These are phyloP conservation scores for Dactylella cylindrospora DNA, from an alignment of 2,329 filamentous ascomycete species.

Conservation along the genomic window DNA sequence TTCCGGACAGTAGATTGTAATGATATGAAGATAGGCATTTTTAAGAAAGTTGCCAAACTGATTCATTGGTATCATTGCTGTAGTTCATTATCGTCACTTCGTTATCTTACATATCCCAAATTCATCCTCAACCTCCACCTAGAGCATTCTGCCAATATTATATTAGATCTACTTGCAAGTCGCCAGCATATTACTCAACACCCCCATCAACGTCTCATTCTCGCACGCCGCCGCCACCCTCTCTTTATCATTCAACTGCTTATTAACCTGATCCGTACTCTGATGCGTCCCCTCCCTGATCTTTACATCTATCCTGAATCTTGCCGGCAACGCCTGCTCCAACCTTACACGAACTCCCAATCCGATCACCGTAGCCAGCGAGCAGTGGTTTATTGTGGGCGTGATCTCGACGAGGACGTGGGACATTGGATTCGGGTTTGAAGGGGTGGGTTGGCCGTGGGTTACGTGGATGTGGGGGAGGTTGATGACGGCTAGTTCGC, in stretches of 20 bases:
- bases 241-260: constrained; percentile 95
- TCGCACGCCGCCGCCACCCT: constrained; percentile 90
- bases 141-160: too few relatives aligned
- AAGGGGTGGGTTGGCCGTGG: constrained; percentile 60
- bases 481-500: constrained; percentile 90
- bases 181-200: constrained; percentile 90
- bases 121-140: too few relatives aligned
- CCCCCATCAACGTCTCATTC: constrained; percentile 83
- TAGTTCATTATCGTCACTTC: too few relatives aligned
- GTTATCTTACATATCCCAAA: too few relatives aligned
- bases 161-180: constrained; percentile 75
- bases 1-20: too few relatives aligned
- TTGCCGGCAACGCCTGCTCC: constrained; percentile 84
- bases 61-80: too few relatives aligned
- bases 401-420: constrained; percentile 85
- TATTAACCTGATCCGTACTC: constrained; percentile 93
- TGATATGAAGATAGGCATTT: too few relatives aligned
- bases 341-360: constrained; percentile 87
- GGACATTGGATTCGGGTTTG: constrained; percentile 55
- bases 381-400: constrained; percentile 95
- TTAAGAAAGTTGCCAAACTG: too few relatives aligned
- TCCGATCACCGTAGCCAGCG: constrained; percentile 91
- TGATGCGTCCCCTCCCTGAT: constrained; percentile 97
- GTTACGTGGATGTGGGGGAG: constrained; percentile 86
- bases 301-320: constrained; percentile 86